phyloP scores from a whole-genome alignment of 768 basidiomycete genomes.

The Tulasnella sp. region DNA sequence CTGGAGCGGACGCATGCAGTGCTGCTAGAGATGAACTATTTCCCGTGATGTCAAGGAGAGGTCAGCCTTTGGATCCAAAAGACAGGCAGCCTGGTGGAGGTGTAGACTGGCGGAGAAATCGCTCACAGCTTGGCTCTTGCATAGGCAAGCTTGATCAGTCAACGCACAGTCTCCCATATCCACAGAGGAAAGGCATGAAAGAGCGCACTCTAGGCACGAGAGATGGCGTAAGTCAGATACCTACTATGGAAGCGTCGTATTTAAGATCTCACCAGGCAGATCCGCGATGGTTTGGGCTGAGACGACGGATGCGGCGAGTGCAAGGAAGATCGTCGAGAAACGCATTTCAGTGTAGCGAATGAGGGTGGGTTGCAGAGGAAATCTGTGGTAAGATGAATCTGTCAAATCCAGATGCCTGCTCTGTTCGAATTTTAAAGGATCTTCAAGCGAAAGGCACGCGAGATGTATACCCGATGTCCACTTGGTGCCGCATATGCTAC shows the following conservation, averaged over 20 bases:
- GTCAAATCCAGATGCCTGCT: no score
- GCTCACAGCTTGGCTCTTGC: constrained; percentile 28
- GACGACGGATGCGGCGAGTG: constrained; percentile 29
- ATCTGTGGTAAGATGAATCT: no score
- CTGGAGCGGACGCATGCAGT: constrained; percentile 1
- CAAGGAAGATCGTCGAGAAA: constrained; percentile 34
- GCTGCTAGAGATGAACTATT: constrained; percentile 9
- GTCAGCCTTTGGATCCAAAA: neutral
- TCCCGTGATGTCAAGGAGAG: no score
- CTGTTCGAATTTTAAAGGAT: no score
- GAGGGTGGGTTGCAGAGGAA: neutral
- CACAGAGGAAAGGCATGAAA: constrained; percentile 2
- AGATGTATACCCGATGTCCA: no score
- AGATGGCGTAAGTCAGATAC: neutral
- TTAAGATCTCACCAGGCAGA: constrained; percentile 24
- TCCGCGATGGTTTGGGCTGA: constrained; percentile 25
- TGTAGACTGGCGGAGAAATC: neutral
- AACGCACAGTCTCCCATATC: constrained; percentile 33
- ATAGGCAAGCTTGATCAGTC: constrained; percentile 47
- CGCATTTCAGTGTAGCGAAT: constrained; percentile 35
- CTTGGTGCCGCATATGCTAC: no score
- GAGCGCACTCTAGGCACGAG: constrained; percentile 3
- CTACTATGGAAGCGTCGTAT: neutral
- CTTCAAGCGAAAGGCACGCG: no score
- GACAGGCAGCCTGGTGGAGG: neutral